Conservation (phyloP, 306 rosid genomes). For the Abrus precatorius region DNA sequence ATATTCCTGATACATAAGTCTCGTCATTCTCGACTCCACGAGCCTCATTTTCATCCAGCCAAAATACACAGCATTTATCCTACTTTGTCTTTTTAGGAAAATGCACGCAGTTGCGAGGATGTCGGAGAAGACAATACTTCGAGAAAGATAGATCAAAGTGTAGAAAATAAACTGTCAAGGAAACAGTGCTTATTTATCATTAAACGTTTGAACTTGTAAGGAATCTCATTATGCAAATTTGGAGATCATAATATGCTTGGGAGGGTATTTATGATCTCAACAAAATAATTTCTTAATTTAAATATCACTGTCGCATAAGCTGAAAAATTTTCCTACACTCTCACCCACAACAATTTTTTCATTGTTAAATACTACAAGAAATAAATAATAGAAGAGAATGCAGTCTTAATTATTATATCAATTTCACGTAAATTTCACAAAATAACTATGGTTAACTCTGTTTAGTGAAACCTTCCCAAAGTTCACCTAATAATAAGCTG, state of each 20-base stretch:
- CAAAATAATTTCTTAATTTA: neutral
- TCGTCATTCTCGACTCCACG: neutral
- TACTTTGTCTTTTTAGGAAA: too few species aligned
- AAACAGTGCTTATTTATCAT: too few species aligned
- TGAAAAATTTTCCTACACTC: neutral
- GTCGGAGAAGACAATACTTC: too few species aligned
- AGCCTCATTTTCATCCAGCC: neutral
- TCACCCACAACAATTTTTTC: neutral
- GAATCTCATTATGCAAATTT: too few species aligned
- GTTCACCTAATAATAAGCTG: neutral
- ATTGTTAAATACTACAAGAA: neutral
- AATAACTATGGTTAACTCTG: neutral
- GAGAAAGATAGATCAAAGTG: too few species aligned
- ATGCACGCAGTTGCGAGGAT: too few species aligned
- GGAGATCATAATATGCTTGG: too few species aligned
- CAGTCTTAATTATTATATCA: neutral
- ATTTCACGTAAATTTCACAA: neutral
- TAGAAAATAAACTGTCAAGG: too few species aligned
- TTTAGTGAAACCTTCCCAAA: neutral
- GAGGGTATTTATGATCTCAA: too few species aligned
- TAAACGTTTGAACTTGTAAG: too few species aligned
- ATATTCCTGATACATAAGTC: too few species aligned
- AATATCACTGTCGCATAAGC: neutral
- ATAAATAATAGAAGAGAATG: neutral
- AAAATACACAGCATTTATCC: too few species aligned